Evolutionary conservation across 2,329 filamentous ascomycete species (phyloP).

Genomic region (Xylariaceae sp.): DNA sequence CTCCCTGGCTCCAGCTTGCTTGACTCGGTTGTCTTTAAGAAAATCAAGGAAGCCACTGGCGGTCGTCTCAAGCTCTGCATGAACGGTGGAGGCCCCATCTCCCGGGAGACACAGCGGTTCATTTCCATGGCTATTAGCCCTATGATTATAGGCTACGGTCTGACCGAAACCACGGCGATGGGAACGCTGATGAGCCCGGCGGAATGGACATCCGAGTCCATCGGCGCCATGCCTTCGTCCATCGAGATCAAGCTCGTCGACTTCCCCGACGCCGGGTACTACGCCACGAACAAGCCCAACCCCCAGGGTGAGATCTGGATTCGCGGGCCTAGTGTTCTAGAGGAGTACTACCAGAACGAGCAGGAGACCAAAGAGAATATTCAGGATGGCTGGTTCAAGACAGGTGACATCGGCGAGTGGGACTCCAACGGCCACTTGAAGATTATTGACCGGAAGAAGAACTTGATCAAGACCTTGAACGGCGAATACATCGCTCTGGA

Average conservation of each 20-base stretch:
- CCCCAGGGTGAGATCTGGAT: conserved; percentile 88
- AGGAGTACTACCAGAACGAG: conserved; percentile 71
- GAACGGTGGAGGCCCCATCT: conserved; percentile 80
- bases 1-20: conserved; percentile 63
- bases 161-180: conserved; percentile 81
- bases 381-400: conserved; percentile 83
- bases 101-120: conserved; percentile 81
- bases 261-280: conserved; percentile 77
- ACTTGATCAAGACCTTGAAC: conserved; percentile 75
- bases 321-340: conserved; percentile 64
- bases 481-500: conserved; percentile 81
- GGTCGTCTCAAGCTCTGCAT: conserved; percentile 74
- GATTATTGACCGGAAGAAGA: conserved; percentile 86
- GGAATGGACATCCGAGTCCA: conserved; percentile 68
- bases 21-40: conserved; percentile 80
- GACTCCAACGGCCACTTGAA: conserved; percentile 65
- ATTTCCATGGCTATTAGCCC: conserved; percentile 83
- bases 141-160: conserved; percentile 83
- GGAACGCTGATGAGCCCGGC: conserved; percentile 68
- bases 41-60: conserved; percentile 84
- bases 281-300: conserved; percentile 64
- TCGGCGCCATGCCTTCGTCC: conserved; percentile 68
- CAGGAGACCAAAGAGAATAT: conserved; percentile 68
- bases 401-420: conserved; percentile 78
- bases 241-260: conserved; percentile 84